These are phyloP conservation scores for Phaffomyces thermotolerans DNA, from an alignment of 805 yeast species.

Conservation along the genomic window DNA sequence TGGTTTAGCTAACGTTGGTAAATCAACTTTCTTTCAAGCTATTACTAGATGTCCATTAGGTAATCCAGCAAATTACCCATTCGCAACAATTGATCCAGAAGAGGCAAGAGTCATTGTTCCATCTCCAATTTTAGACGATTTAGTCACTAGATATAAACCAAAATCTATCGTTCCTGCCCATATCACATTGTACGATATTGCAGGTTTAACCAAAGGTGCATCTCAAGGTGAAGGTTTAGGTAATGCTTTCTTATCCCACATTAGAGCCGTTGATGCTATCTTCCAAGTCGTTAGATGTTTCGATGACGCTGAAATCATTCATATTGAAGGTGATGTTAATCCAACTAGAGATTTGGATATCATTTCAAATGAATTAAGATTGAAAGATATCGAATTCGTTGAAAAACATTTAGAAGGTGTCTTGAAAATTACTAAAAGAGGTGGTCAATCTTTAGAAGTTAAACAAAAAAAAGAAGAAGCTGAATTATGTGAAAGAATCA, in stretches of 20 bases:
- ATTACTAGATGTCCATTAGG: constrained; percentile 90
- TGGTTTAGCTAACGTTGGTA: constrained; percentile 92
- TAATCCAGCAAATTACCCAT: constrained; percentile 96
- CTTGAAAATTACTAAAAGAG: constrained; percentile 76
- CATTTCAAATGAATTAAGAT: constrained; percentile 83
- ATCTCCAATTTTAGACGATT: constrained; percentile 75
- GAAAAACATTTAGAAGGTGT: constrained; percentile 73
- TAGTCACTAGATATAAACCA: constrained; percentile 71
- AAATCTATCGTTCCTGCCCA: constrained; percentile 85
- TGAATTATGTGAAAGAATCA: constrained; percentile 63
- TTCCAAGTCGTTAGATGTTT: constrained; percentile 97
- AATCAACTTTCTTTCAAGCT: constrained; percentile 96
- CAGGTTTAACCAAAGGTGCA: constrained; percentile 97
- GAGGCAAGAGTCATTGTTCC: constrained; percentile 96
- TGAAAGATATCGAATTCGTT: constrained; percentile 94
- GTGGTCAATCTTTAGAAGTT: constrained; percentile 83
- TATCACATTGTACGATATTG: constrained; percentile 92
- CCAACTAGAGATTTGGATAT: constrained; percentile 93
- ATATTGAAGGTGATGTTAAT: constrained; percentile 93
- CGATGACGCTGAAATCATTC: constrained; percentile 96
- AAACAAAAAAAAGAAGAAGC: constrained; percentile 86
- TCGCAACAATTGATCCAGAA: constrained; percentile 97
- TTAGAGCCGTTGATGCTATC: constrained; percentile 95
- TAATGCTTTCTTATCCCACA: constrained; percentile 92
- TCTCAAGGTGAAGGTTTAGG: constrained; percentile 97